A percentile compares a stretch with the other conserved stretches of the same genome.
Evolutionary conservation across 2,329 filamentous ascomycete genomes (phyloP).

Genomic region (Alternaria panax): DNA sequence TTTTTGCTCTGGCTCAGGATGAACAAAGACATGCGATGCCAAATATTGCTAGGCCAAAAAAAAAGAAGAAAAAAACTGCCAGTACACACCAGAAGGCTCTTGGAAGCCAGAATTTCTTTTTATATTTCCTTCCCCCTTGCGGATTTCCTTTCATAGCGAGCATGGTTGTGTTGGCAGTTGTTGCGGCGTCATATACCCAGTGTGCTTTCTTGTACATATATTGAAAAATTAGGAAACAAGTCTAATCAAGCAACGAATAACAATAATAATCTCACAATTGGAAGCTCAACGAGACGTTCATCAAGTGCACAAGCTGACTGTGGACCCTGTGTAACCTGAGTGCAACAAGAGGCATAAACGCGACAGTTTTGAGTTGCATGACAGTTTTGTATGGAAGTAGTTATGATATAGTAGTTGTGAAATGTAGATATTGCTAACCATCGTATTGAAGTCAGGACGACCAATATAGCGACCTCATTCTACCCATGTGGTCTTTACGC

Average conservation of each 20-base stretch:
- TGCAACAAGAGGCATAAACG: no score
- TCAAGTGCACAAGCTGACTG: background rate
- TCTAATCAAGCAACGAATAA: background rate
- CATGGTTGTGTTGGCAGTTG: background rate
- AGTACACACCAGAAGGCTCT: background rate
- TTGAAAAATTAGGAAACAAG: background rate
- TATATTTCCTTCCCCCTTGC: no score
- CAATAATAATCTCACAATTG: background rate
- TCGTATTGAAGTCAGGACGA: background rate
- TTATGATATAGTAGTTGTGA: background rate
- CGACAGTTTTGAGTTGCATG: background rate
- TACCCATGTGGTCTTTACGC: background rate
- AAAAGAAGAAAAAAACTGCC: background rate
- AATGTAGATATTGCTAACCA: background rate
- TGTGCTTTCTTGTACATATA: background rate
- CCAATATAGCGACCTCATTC: background rate
- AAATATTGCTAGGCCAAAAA: background rate
- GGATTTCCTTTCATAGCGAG: background rate
- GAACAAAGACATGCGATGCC: background rate
- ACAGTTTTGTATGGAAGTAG: no score
- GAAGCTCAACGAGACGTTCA: background rate
- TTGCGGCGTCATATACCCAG: conserved; percentile 7
- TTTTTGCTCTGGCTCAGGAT: background rate
- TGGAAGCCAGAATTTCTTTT: background rate
- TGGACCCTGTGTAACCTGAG: background rate